A percentile compares a stretch with the other conserved stretches of the same genome.
These are phyloP conservation scores for Lactuca sativa DNA, from an alignment of 129 eudicot species.

Conservation along the genomic window DNA sequence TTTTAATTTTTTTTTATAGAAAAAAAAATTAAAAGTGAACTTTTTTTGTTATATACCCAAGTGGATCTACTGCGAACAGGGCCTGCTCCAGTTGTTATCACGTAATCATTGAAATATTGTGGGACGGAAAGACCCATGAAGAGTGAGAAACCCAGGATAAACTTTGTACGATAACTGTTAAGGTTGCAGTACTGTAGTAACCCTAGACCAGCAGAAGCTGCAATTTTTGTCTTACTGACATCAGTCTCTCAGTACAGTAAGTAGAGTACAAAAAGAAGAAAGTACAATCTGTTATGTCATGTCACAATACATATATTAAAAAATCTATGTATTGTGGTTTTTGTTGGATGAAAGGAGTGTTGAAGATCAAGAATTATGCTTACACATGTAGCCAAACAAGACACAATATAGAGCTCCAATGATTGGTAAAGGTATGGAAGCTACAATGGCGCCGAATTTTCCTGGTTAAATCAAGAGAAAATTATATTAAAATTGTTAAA, in stretches of 20 bases:
- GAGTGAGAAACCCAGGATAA: constrained; percentile 81
- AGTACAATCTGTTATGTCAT: not conserved
- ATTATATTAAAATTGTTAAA: constrained; percentile 1
- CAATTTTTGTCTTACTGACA: not conserved
- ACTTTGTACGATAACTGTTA: constrained; percentile 88
- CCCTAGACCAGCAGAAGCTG: constrained; percentile 93
- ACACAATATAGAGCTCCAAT: constrained; percentile 88
- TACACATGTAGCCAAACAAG: constrained; percentile 86
- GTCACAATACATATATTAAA: not conserved
- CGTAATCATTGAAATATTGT: constrained; percentile 67
- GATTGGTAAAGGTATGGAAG: constrained; percentile 90
- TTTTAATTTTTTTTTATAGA: not conserved
- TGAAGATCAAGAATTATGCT: constrained; percentile 20
- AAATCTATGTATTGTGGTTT: not conserved
- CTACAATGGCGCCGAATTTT: constrained; percentile 87
- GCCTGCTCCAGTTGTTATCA: constrained; percentile 65
- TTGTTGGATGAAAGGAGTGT: not conserved
- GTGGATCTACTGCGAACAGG: constrained; percentile 63
- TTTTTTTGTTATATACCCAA: constrained; percentile 47
- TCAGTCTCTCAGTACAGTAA: constrained; percentile 13
- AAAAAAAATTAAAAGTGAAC: not conserved
- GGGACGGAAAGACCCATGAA: constrained; percentile 98
- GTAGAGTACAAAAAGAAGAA: not conserved
- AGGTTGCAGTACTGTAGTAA: constrained; percentile 94
- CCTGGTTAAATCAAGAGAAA: constrained; percentile 44